phyloP scores from a whole-genome alignment of 108 stramenopile genomes.

The Ochromonas danica region DNA sequence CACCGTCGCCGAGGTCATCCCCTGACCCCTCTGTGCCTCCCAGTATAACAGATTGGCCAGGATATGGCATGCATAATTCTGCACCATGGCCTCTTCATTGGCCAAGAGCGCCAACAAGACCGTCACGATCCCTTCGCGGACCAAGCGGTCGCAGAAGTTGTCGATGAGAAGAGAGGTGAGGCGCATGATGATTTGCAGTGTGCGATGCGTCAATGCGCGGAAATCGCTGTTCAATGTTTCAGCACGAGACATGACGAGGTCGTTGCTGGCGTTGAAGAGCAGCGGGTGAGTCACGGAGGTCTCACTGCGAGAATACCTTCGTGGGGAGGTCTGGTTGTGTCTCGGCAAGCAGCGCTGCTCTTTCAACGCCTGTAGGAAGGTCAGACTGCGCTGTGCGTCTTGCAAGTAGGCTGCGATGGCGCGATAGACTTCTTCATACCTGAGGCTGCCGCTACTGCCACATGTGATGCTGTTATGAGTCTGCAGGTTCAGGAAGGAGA shows the following conservation, averaged over 20 bases:
- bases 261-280: neutral
- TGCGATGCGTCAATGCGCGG: neutral
- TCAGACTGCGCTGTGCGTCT: neutral
- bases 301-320: neutral
- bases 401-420: neutral
- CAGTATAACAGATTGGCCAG: conserved; percentile 28
- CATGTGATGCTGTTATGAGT: neutral
- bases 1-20: no score
- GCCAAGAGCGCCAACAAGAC: conserved; percentile 7
- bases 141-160: neutral
- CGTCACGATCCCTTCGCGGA: conserved; percentile 23
- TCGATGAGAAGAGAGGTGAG: conserved; percentile 3
- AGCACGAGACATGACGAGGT: conserved; percentile 9
- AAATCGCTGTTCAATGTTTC: conserved; percentile 28
- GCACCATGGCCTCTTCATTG: conserved; percentile 32
- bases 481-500: neutral
- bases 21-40: no score
- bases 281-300: conserved; percentile 4
- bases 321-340: neutral
- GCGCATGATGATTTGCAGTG: neutral
- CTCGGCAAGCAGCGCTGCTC: conserved; percentile 21
- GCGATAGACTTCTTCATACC: no score
- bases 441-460: neutral
- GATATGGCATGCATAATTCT: conserved; percentile 1
- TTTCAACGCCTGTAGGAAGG: conserved; percentile 8